Conservation (phyloP, 2,329 filamentous ascomycete genomes). For the Hypocrella siamensis region DNA sequence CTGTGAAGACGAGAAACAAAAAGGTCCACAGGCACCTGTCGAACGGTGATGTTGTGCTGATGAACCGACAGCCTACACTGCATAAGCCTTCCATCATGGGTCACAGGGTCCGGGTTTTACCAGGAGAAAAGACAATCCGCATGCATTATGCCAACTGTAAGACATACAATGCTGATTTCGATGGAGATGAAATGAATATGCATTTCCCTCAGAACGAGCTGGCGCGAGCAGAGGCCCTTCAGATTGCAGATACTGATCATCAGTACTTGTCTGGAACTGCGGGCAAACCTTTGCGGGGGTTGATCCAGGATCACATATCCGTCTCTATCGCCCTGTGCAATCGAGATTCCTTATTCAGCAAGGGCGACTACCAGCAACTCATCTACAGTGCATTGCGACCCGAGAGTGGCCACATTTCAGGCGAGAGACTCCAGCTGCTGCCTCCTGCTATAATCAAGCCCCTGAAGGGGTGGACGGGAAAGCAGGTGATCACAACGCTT, state of each 20-base stretch:
- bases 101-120: constrained; percentile 79
- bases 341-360: constrained; percentile 79
- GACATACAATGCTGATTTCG: constrained; percentile 98
- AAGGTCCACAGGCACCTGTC: constrained; percentile 94
- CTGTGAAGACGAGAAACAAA: constrained; percentile 71
- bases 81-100: constrained; percentile 99
- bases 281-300: constrained; percentile 81
- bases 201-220: constrained; percentile 97
- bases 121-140: constrained; percentile 90
- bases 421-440: constrained; percentile 67
- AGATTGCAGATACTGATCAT: constrained; percentile 90
- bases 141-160: constrained; percentile 99
- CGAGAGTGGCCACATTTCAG: constrained; percentile 75
- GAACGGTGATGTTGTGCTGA: constrained; percentile 86
- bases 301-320: constrained; percentile 97
- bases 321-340: constrained; percentile 85
- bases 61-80: constrained; percentile 96
- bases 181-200: constrained; percentile 99
- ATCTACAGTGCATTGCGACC: constrained; percentile 81
- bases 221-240: constrained; percentile 79
- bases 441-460: constrained; percentile 74
- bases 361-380: constrained; percentile 83
- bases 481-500: constrained; percentile 87
- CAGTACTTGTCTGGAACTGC: constrained; percentile 91
- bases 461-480: constrained; percentile 76